Base-by-base conservation (phyloP, 164 flowering plant genomes). In the Buxus sempervirens region DNA sequence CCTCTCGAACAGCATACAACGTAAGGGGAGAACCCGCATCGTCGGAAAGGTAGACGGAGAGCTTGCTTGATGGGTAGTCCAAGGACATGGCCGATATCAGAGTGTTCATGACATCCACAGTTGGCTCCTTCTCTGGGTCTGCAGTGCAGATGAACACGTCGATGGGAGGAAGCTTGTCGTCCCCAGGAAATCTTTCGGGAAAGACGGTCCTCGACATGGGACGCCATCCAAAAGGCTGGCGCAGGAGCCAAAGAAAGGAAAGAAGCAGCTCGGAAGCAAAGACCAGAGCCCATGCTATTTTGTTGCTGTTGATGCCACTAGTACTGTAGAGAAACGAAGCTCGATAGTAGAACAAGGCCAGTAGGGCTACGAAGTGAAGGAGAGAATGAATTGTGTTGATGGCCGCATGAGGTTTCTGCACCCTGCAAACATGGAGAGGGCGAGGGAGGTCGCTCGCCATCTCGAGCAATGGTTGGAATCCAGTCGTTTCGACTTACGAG, bases 131-230 rank as follows among this genome's bases (percentile, higher is more conserved):
- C 49, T 38, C 62, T 5, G 90, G 86, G 65, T 88, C 93, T 0
- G 86, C 86, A 0, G 89, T 88, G 79, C 82, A 86, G 15, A 88
- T 68, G 59, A 88, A 81, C 59, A 85, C 85, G 41, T 88, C 93
- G 8, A 86, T 60, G 0, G 45, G 68, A 22, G 93, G 93, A 0
- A 85, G 80, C n/a, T 81, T 23, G 0, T 60, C 65, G 26, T 79
- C 78, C 0, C 20, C 51, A 3, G 83, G 86, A n/a, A 89, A 64
- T 20, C 77, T 70, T n/a, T 87, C 82, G 0, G 82, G 85, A 69
- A 69, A 81, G 63, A 64, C 82, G 0, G 84, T 70, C 0, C 89
- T 83, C 2, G 80, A 56, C 27, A 89, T 76, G 9, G 85, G 89
- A 15, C 85, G 65, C 85, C 84, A 86, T 14, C 80, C 69, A 62